phyloP scores from a whole-genome alignment of 805 yeast genomes.

The Blastobotrys peoriensis region DNA sequence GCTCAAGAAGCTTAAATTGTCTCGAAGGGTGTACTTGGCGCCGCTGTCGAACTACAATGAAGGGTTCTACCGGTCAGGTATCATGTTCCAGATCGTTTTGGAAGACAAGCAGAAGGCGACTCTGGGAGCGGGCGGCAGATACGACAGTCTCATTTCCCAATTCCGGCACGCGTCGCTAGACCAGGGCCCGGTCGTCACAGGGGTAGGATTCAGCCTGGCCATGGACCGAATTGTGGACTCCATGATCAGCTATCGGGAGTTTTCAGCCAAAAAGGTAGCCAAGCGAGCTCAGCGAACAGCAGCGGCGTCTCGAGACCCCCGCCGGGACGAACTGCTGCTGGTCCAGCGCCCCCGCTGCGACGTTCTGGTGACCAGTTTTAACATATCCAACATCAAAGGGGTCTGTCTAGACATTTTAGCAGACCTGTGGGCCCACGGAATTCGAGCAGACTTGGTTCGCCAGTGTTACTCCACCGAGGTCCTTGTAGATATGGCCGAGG shows the following conservation, averaged over 20 bases:
- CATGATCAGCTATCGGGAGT: conserved; percentile 33
- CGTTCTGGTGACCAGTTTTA: conserved; percentile 68
- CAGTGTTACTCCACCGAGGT: conserved; percentile 50
- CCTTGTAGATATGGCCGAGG: conserved; percentile 52
- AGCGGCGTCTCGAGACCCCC: conserved; percentile 22
- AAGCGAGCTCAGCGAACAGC: conserved; percentile 17
- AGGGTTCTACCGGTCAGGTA: conserved; percentile 68
- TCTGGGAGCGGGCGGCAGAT: conserved; percentile 91
- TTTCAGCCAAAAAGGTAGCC: conserved; percentile 13
- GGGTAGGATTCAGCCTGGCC: conserved; percentile 84
- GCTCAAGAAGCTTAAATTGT: conserved; percentile 54
- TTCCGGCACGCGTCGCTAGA: conserved; percentile 52
- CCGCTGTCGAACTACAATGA: conserved; percentile 84
- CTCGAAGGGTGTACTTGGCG: conserved; percentile 52
- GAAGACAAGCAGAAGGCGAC: conserved; percentile 42
- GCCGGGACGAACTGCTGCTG: conserved; percentile 34
- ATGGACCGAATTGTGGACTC: conserved; percentile 57
- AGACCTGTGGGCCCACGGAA: conserved; percentile 67
- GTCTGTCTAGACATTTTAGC: conserved; percentile 59
- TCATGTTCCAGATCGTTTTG: conserved; percentile 83
- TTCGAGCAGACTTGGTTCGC: conserved; percentile 61
- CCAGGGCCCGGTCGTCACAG: conserved; percentile 40
- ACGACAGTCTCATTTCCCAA: conserved; percentile 64
- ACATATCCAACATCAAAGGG: conserved; percentile 48
- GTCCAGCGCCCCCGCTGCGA: conserved; percentile 63